Evolutionary conservation across 805 yeast genomes (phyloP), one percentile per base, ranked within the genome.

Genomic region (Starmerella asiatica): DNA sequence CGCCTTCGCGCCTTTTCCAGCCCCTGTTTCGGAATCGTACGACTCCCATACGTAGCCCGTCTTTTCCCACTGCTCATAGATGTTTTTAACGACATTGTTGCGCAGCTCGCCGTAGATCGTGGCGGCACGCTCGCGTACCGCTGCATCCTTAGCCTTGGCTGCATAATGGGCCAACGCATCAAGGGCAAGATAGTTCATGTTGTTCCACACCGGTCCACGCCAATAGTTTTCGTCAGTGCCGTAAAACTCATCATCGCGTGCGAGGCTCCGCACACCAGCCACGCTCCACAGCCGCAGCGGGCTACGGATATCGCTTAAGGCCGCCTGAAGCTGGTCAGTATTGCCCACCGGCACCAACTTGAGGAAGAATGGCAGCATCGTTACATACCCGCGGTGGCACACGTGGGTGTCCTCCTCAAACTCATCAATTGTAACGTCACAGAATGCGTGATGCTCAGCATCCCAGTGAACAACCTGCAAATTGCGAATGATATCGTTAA

Each of bases 121-220:
- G 12, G 62, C 60, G 3, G 75, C 73, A 36, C 65, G 54, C 4
- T 44, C 51, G 16, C 59, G 53, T 1, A 67, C 58, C 23, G 29
- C 17, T 15, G 32, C 15, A n/a, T 32, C 24, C 14, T 42, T 21
- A 40, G 59, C 52, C 2, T 60, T 53, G 2, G 68, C 53, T 2
- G 52, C 56, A 53, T 86, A 88, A 56, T 73, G 61, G 24, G 64
- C 57, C 45, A 91, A 63, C 4, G 81, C 70, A 38, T 84, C 91
- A 32, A 91, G 63, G 4, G 77, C 65, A 58, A 91, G 62, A 54
- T 84, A 88, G 62, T 91, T 91, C 54, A 91, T 80, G 57, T 85
- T 81, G 50, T 85, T 66, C 97, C 97, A 91, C 21, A 91, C 68
- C 16, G 93, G 83, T 1, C 95, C 91, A 47, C 94, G 71, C 98